A percentile compares a stretch with the other conserved stretches of the same genome.
Conservation (phyloP, 1,284 basidiomycete genomes). For the Austroboletus sp. region DNA sequence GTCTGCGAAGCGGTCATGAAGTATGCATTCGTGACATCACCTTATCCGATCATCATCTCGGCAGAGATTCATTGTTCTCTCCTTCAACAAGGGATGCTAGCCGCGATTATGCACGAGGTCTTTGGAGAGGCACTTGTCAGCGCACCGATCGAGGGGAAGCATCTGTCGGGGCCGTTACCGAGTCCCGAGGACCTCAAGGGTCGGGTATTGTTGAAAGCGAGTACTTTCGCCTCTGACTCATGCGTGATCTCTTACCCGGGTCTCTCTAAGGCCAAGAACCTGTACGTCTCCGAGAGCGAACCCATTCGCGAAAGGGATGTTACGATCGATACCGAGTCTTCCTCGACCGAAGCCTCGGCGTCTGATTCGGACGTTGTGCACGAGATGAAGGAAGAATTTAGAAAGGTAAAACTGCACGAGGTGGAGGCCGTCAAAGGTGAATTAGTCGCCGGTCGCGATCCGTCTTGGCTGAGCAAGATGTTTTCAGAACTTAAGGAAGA, state of each 20-base stretch:
- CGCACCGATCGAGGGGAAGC: conserved; percentile 48
- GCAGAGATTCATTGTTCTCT: conserved; percentile 88
- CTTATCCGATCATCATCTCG: conserved; percentile 92
- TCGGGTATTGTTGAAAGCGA: conserved; percentile 79
- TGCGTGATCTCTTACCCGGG: conserved; percentile 2
- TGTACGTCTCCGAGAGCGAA: conserved; percentile 42
- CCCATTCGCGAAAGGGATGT: conserved; percentile 36
- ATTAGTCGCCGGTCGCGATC: conserved; percentile 1
- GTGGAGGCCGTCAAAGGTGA: conserved; percentile 28
- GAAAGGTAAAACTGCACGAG: conserved; percentile 25
- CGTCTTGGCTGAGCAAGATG: conserved; percentile 14
- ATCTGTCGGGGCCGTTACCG: conserved; percentile 56
- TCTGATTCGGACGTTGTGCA: conserved; percentile 36
- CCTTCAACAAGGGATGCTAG: conserved; percentile 79
- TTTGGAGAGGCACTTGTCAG: conserved; percentile 75
- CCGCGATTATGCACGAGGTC: conserved; percentile 67
- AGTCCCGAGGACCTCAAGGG: conserved; percentile 83
- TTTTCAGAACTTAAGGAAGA: conserved; percentile 29
- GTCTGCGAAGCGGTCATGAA: conserved; percentile 83
- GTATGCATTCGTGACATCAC: conserved; percentile 90
- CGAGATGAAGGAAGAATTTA: conserved; percentile 31
- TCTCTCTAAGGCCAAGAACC: conserved; percentile 54
- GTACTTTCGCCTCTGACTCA: conserved; percentile 4
- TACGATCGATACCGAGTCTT: conserved; percentile 42
- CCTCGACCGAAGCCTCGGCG: conserved; percentile 41